Conservation (phyloP, 257 asterid species). For the Oldenlandia corymbosa region DNA sequence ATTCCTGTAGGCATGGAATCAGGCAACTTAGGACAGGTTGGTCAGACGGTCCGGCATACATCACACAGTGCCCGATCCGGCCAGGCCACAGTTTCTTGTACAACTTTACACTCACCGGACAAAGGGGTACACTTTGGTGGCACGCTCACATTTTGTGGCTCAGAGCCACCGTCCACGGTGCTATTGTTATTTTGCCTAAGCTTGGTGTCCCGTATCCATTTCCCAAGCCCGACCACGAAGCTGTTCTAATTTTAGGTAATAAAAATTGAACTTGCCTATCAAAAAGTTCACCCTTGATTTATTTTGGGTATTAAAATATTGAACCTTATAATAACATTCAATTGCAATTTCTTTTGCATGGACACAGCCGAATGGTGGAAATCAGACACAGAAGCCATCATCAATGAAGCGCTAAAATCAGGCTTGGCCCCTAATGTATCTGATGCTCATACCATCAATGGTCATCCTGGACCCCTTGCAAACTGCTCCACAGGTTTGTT, state of each 20-base stretch:
- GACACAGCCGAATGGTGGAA: constrained; percentile 93
- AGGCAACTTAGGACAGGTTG: constrained; percentile 82
- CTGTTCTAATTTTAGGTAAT: constrained; percentile 60
- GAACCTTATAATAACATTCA: no score
- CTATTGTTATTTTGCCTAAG: constrained; percentile 75
- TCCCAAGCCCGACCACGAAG: constrained; percentile 80
- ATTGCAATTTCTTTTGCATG: not conserved
- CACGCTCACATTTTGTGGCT: constrained; percentile 90
- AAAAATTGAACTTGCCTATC: no score
- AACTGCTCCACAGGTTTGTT: constrained; percentile 50
- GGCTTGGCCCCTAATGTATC: constrained; percentile 89
- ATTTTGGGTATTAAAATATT: not conserved
- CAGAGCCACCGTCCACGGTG: constrained; percentile 82
- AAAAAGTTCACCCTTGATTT: not conserved
- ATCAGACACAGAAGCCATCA: constrained; percentile 76
- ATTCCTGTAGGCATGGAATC: constrained; percentile 63
- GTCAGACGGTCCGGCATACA: constrained; percentile 95
- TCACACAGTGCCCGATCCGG: constrained; percentile 87
- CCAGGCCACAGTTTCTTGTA: constrained; percentile 67
- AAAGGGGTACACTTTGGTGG: constrained; percentile 86
- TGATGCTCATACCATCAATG: constrained; percentile 90
- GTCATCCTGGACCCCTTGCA: constrained; percentile 58
- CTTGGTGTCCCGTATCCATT: constrained; percentile 81
- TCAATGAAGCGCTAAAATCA: constrained; percentile 60
- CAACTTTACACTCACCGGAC: constrained; percentile 84